Evolutionary conservation across 2,329 filamentous ascomycete genomes (phyloP).

Genomic region (Hypoxylon rubiginosum): DNA sequence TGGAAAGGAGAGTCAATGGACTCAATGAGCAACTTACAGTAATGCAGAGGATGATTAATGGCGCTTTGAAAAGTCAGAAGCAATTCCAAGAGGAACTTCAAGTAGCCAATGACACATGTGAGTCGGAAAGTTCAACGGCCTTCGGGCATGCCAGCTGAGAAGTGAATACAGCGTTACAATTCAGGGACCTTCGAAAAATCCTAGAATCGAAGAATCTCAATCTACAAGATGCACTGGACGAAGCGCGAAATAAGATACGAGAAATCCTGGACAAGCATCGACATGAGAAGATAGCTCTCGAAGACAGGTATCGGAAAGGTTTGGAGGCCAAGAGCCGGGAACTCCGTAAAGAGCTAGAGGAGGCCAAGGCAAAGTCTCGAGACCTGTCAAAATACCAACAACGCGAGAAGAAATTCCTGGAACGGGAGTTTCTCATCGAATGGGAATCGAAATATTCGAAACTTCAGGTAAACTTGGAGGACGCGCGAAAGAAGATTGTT

Average conservation of each 20-base stretch:
- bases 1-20: conserved; percentile 23
- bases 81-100: conserved; percentile 7
- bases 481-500: background rate
- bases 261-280: conserved; percentile 4
- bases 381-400: background rate
- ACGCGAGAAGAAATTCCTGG: background rate
- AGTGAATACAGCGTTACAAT: background rate
- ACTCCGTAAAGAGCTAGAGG: conserved; percentile 8
- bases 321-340: conserved; percentile 5
- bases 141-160: background rate
- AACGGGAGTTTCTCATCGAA: background rate
- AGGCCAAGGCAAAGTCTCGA: background rate
- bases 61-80: conserved; percentile 20
- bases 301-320: background rate
- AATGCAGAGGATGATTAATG: conserved; percentile 31
- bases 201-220: conserved; percentile 10
- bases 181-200: background rate
- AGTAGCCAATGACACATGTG: conserved; percentile 7
- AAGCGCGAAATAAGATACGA: conserved; percentile 14
- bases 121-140: background rate
- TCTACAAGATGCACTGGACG: conserved; percentile 23
- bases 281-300: conserved; percentile 5
- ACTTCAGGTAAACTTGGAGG: background rate
- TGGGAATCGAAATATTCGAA: background rate
- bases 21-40: conserved; percentile 26